Evolutionary conservation across 495 filamentous ascomycete genomes (phyloP), one percentile per base, ranked within the genome.

Genomic region (Trichocladium uniseriatum): DNA sequence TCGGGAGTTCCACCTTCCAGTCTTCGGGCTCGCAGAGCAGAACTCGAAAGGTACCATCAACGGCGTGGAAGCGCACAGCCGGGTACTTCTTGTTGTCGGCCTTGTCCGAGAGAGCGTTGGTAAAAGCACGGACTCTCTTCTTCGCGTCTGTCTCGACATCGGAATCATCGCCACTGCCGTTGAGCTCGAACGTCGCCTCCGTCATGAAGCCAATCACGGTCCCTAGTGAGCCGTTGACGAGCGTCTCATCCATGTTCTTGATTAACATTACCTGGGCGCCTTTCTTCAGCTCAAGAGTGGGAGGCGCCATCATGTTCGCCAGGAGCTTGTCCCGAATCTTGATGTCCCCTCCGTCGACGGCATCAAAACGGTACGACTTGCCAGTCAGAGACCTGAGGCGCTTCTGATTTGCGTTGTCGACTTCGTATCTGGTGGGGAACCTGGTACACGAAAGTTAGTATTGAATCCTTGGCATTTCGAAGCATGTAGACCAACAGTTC

Each of bases 251-350:
- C 71, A 95, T 82, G 59, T 98, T 98, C 61, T 98, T 98, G 75
- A 97, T 95, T n/a, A 98, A 69, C 92, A 98, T 97, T 22, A 98
- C 94, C 61, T 97, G 94, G 0, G 89, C 83, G 15, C 88, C 88
- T 56, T 91, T 86, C 66, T 95, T 97, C 37, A 98, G 72, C 38
- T 82, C 76, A 15, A 97, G 78, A 0, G 59, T 53, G 24, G 75
- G 75, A 4, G 92, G 89, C 0, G 90, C 91, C 88, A 98, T 96
- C 79, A 92, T 95, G 61, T 87, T 94, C 2, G 77, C 57, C 0
- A 98, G 73, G 1, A 97, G 68, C 63, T 80, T 91, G 13, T 91
- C 87, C 24, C 89, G 86, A 34, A 80, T 58, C 1, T 62, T 59
- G 6, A 66, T 62, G 53, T 97, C 89, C 14, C 94, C 92, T n/a